Conservation (phyloP, 2,329 filamentous ascomycete genomes). For the Incumbomyces lentus region DNA sequence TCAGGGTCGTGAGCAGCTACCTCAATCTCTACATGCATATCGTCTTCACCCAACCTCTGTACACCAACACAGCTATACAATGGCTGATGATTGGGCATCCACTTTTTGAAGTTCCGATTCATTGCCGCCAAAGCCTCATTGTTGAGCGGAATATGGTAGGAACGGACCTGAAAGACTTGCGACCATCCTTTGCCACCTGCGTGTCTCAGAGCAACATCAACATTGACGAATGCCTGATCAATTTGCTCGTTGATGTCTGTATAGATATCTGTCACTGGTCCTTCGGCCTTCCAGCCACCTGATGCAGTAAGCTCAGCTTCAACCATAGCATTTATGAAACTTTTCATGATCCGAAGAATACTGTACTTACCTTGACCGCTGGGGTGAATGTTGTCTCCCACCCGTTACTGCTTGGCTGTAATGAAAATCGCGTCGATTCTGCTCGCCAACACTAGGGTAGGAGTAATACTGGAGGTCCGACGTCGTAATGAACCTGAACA, state of each 20-base stretch:
- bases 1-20: conserved; percentile 38
- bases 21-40: conserved; percentile 52
- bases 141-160: conserved; percentile 37
- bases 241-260: conserved; percentile 37
- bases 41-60: conserved; percentile 34
- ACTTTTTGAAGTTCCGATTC: conserved; percentile 39
- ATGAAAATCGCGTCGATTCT: background rate
- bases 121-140: conserved; percentile 33
- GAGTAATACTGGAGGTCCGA: background rate
- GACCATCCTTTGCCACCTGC: conserved; percentile 48
- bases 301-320: background rate
- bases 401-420: conserved; percentile 42
- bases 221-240: conserved; percentile 47
- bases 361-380: conserved; percentile 36
- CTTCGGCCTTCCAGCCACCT: conserved; percentile 28
- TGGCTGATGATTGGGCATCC: conserved; percentile 43
- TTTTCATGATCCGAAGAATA: too few relatives aligned
- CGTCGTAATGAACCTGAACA: background rate
- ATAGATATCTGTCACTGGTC: conserved; percentile 14
- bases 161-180: conserved; percentile 43
- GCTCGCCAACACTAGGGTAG: background rate
- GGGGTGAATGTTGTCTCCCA: conserved; percentile 39
- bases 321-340: background rate
- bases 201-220: conserved; percentile 41
- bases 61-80: conserved; percentile 48